Evolutionary conservation across 371 early-diverging fungal species (phyloP).

Genomic region (Syncephalastrum racemosum): DNA sequence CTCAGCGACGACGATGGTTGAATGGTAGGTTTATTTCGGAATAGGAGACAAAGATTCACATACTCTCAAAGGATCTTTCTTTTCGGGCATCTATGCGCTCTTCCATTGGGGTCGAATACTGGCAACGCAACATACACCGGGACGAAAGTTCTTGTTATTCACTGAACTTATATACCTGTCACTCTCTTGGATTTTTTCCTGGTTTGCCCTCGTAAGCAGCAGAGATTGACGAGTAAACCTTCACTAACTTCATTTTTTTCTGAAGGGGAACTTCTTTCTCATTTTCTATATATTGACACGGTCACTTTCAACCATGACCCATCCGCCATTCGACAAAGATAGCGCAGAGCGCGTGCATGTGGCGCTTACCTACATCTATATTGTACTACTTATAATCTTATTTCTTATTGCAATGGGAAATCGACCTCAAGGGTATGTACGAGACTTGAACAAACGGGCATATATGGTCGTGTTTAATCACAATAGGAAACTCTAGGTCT

Average conservation of each 20-base stretch:
- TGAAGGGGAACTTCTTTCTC: slow-evolving; percentile 73
- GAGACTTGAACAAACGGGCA: neutral
- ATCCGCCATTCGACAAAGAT: slow-evolving; percentile 34
- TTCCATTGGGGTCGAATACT: slow-evolving; percentile 58
- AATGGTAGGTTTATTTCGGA: slow-evolving; percentile 54
- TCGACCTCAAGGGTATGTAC: slow-evolving; percentile 69
- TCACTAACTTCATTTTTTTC: neutral
- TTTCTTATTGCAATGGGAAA: slow-evolving; percentile 80
- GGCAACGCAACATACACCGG: slow-evolving; percentile 60
- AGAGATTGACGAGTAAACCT: neutral
- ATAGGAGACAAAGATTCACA: neutral
- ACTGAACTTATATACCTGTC: slow-evolving; percentile 66
- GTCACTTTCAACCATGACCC: slow-evolving; percentile 23
- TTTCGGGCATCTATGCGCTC: slow-evolving; percentile 63
- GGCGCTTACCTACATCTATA: slow-evolving; percentile 59
- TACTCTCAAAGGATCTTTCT: slow-evolving; percentile 54
- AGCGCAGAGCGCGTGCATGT: slow-evolving; percentile 33
- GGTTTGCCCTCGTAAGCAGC: slow-evolving; percentile 58
- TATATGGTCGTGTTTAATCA: neutral
- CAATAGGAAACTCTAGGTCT: slow-evolving; percentile 13
- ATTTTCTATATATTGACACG: slow-evolving; percentile 75
- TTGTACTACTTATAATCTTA: slow-evolving; percentile 42
- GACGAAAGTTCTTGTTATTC: slow-evolving; percentile 64
- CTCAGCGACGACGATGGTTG: slow-evolving; percentile 88
- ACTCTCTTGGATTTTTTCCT: slow-evolving; percentile 66